These are phyloP conservation scores for Salinomyces thailandicus DNA, from an alignment of 2,329 filamentous ascomycete genomes.

Conservation along the genomic window DNA sequence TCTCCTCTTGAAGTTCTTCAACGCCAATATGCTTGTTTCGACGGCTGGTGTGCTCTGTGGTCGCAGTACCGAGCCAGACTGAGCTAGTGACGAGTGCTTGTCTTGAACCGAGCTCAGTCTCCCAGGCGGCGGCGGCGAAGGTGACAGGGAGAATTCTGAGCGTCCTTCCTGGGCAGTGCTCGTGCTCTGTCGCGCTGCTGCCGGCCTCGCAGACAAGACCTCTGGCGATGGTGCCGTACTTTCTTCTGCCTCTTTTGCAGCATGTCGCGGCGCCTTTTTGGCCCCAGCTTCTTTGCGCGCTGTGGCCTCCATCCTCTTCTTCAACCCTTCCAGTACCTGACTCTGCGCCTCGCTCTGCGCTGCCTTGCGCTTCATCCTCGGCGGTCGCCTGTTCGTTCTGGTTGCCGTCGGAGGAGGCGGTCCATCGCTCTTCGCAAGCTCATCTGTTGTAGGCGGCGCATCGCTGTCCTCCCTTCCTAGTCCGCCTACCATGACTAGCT, in stretches of 20 bases:
- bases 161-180: conserved; percentile 4
- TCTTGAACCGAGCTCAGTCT: conserved; percentile 24
- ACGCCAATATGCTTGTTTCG: conserved; percentile 38
- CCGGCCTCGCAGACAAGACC: conserved; percentile 2
- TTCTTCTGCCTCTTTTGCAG: conserved; percentile 1
- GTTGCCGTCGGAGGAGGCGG: conserved; percentile 4
- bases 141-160: conserved; percentile 15
- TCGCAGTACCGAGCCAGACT: conserved; percentile 35
- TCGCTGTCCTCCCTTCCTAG: conserved; percentile 13
- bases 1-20: conserved; percentile 41
- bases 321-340: conserved; percentile 24
- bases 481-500: conserved; percentile 22
- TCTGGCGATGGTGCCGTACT: conserved; percentile 8
- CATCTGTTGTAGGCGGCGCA: conserved; percentile 12
- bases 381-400: conserved; percentile 13
- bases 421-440: conserved; percentile 18
- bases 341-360: conserved; percentile 18
- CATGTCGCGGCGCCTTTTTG: conserved; percentile 3
- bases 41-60: conserved; percentile 33
- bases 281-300: conserved; percentile 10
- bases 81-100: conserved; percentile 14
- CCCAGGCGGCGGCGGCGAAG: conserved; percentile 23
- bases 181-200: not conserved
- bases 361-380: conserved; percentile 18
- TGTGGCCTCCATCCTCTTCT: conserved; percentile 24